Conservation (phyloP, 208 protist species). For the Acanthamoeba culbertsoni region DNA sequence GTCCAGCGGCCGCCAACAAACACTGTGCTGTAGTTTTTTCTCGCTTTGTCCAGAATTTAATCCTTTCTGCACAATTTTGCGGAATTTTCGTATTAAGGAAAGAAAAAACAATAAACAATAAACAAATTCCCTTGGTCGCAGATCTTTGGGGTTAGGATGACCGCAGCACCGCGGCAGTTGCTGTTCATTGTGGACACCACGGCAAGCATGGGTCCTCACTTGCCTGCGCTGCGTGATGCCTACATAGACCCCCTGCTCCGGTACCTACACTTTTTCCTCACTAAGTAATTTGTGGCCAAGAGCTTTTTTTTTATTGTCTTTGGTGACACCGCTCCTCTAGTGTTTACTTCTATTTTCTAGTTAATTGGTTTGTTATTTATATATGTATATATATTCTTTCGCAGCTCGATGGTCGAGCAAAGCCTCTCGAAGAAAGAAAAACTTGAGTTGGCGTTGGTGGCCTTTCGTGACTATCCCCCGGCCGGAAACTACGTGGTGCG, state of each 20-base stretch:
- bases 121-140: too few species aligned
- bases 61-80: too few species aligned
- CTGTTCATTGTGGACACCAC: conserved; percentile 4
- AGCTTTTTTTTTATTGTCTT: not conserved
- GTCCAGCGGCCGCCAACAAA: not conserved
- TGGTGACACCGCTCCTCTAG: too few species aligned
- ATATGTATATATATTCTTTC: not conserved
- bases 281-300: too few species aligned
- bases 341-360: not conserved
- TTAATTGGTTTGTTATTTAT: not conserved
- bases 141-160: not conserved
- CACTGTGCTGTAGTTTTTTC: not conserved
- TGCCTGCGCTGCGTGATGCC: not conserved
- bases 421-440: not conserved
- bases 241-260: not conserved
- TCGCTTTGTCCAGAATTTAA: too few species aligned
- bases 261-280: not conserved
- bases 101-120: too few species aligned
- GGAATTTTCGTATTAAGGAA: too few species aligned
- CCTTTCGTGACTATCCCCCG: not conserved
- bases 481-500: not conserved
- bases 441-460: not conserved
- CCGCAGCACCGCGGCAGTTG: not conserved
- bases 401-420: not conserved
- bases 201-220: not conserved